Evolutionary conservation across 805 yeast genomes (phyloP), one percentile per base, ranked within the genome.

Genomic region (Teunomyces stri): DNA sequence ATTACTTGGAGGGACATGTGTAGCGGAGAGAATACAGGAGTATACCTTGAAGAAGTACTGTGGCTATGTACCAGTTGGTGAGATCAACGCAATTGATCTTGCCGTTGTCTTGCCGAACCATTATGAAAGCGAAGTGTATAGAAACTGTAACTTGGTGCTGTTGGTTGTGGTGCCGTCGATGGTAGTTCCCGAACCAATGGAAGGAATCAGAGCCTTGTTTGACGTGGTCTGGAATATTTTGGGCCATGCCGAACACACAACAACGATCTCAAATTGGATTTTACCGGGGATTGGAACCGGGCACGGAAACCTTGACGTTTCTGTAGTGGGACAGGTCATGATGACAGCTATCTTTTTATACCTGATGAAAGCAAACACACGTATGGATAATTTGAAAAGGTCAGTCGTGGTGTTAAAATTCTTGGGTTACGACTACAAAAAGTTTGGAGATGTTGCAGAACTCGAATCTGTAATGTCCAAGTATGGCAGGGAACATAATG

Each of bases 221-320:
- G 54, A 61, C 41, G 50, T 51, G 22, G 37, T 55, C 28, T 63
- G 66, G 66, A 59, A 55, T 47, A 37, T 57, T 21, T 42, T 62
- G 15, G 25, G 47, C 28, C 42, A 49, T 3, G 20, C 18, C 4
- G 33, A 42, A 9, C 45, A 33, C 22, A n/a, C 35, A 20, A 2
- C 27, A 7, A n/a, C 49, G 4, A 37, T 37, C 22, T 47, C 43
- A 6, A 53, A 51, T 33, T 39, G 60, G 33, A 43, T 63, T 5
- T 46, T 62, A n/a, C 68, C 68, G 2, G 66, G 62, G 2, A 47
- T 63, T 9, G 68, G 66, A 5, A 57, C 66, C 3, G 68, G 68
- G 1, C 58, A 54, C 46, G 68, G 68, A 4, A 48, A 49, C 2
- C 31, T 61, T 15, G 55, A 53, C 29, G 48, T 48, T 9, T 46